A percentile compares a stretch with the other conserved stretches of the same genome.
Conservation (phyloP, 2,329 filamentous ascomycete genomes). For the Chrysoporthe puriensis region DNA sequence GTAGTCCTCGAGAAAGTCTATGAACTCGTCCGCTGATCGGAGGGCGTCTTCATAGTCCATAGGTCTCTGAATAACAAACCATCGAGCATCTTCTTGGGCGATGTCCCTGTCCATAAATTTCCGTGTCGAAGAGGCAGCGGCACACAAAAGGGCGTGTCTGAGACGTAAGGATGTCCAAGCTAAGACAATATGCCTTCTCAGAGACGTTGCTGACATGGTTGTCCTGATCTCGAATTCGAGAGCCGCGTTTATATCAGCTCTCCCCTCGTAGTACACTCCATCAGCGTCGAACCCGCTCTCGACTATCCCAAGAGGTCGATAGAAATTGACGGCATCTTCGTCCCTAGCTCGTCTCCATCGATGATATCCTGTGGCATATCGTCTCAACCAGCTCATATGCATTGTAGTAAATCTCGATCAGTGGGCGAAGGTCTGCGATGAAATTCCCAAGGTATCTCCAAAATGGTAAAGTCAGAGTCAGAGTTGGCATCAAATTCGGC, state of each 20-base stretch:
- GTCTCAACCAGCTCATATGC: slow-evolving; percentile 18
- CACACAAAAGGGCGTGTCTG: slow-evolving; percentile 30
- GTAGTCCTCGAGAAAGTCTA: slow-evolving; percentile 17
- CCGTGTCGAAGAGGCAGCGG: slow-evolving; percentile 23
- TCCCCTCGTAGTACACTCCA: slow-evolving; percentile 32
- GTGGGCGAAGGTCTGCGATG: not conserved
- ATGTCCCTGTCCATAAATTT: slow-evolving; percentile 26
- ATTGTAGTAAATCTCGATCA: not conserved
- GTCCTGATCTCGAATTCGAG: slow-evolving; percentile 29
- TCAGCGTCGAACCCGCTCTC: slow-evolving; percentile 35
- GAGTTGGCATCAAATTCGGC: not conserved
- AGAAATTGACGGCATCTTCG: slow-evolving; percentile 8
- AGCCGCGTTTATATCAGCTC: slow-evolving; percentile 33
- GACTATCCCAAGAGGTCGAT: slow-evolving; percentile 28
- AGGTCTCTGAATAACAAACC: slow-evolving; percentile 14
- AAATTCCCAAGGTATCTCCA: no score
- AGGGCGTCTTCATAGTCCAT: slow-evolving; percentile 8
- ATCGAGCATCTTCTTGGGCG: slow-evolving; percentile 12
- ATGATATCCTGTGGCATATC: slow-evolving; percentile 23
- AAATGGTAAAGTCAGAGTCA: not conserved
- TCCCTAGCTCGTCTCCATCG: slow-evolving; percentile 18
- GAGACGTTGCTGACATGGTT: slow-evolving; percentile 21
- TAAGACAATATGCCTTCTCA: slow-evolving; percentile 31
- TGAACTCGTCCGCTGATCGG: not conserved
- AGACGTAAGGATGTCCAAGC: slow-evolving; percentile 33